These are phyloP conservation scores for Verticillium tricorpus DNA, from an alignment of 2,329 filamentous ascomycete species.

Conservation along the genomic window DNA sequence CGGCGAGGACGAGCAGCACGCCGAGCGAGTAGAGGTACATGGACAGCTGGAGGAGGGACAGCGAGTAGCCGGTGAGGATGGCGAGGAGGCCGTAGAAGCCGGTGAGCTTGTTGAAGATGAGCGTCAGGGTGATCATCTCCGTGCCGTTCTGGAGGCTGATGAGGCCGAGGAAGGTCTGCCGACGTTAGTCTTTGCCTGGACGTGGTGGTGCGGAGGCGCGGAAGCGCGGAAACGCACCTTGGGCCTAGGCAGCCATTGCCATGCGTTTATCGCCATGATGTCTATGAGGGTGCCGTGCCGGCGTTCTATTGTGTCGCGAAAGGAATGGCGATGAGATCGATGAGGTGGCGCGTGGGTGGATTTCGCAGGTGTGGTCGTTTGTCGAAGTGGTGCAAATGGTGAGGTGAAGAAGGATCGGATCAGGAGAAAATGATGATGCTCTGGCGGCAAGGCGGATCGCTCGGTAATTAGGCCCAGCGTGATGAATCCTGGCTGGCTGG, in stretches of 20 bases:
- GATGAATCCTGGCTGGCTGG: neutral
- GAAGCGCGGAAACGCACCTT: conserved; percentile 13
- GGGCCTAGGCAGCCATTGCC: conserved; percentile 22
- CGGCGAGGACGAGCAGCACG: conserved; percentile 62
- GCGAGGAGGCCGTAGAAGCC: conserved; percentile 88
- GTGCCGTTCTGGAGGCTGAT: conserved; percentile 84
- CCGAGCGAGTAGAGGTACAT: conserved; percentile 87
- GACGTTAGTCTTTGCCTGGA: neutral
- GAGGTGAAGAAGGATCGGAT: neutral
- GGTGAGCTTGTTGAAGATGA: conserved; percentile 88
- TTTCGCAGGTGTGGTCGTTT: neutral
- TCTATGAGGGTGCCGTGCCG: neutral
- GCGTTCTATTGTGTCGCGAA: neutral
- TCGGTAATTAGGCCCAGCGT: neutral
- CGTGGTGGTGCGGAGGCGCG: neutral
- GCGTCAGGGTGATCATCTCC: conserved; percentile 75
- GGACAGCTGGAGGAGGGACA: conserved; percentile 78
- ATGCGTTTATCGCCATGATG: conserved; percentile 6
- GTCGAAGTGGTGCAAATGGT: neutral
- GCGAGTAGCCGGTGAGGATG: conserved; percentile 77
- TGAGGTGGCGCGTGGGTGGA: neutral
- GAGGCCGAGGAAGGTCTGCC: conserved; percentile 76
- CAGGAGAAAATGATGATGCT: neutral
- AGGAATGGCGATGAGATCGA: neutral
- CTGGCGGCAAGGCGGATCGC: neutral